phyloP scores from a whole-genome alignment of 1,139 yeast species.

The Candida gigantensis region DNA sequence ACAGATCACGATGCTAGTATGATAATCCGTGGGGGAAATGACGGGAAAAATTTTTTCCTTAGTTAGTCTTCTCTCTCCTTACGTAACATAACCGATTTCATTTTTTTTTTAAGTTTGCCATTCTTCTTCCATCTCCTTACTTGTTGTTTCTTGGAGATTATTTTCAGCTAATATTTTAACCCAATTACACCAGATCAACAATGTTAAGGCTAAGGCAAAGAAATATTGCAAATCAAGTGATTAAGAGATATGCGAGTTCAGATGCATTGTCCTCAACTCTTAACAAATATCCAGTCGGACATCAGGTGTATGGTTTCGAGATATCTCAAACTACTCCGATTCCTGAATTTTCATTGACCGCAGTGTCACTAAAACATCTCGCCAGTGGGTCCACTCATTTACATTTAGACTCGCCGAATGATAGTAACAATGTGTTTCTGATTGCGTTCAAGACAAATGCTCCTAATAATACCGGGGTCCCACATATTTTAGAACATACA shows the following conservation, averaged over 20 bases:
- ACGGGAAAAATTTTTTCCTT: no score
- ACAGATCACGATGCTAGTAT: no score
- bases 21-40: no score
- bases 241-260: conserved; percentile 7
- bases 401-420: conserved; percentile 76
- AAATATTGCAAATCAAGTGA: not conserved
- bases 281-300: conserved; percentile 64
- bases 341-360: conserved; percentile 81
- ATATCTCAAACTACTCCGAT: conserved; percentile 64
- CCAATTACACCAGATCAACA: not conserved
- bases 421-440: conserved; percentile 83
- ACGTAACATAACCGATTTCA: no score
- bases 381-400: conserved; percentile 78
- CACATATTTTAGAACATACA: conserved; percentile 94
- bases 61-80: no score
- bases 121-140: no score
- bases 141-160: no score
- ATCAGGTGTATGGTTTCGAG: conserved; percentile 61
- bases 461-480: conserved; percentile 90
- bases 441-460: conserved; percentile 93
- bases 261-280: conserved; percentile 14
- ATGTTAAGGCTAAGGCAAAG: conserved; percentile 1
- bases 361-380: conserved; percentile 68
- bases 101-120: no score
- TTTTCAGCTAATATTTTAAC: no score